Evolutionary conservation across 2,329 filamentous ascomycete species (phyloP), one percentile per base, ranked within the genome.

Genomic region (Elsinoe perseae): DNA sequence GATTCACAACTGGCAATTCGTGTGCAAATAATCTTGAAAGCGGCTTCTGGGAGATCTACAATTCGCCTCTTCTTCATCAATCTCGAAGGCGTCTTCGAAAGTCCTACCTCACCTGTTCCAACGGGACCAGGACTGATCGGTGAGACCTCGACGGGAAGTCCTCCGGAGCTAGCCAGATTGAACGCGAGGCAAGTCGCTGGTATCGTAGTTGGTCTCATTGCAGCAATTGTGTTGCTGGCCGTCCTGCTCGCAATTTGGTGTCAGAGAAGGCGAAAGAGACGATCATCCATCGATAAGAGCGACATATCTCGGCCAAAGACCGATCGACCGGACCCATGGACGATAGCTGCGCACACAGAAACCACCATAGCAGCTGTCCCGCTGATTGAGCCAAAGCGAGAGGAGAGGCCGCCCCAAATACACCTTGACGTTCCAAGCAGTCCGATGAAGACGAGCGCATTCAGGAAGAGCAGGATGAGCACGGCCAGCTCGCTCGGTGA

Each of bases 1-100:
- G 57, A 72, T 4, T 60, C 68, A 5, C 66, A 75, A 1, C 64
- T 70, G 32, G 68, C 69, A 7, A 66, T 76, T 18, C 64, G 68
- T 16, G 71, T 75, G 20, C 74, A 69, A 10, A 58, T 81, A 32
- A 75, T 68, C 8, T 76, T 74, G 16, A 70, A 63, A 20, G 69
- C 62, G 50, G 63, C 57, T 8, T 30, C 36, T 32, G 20, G 23
- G 4, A 23, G n/a, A 9, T 42, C 52, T 4, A 23, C 25, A 4
- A 21, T 20, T 14, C 21, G 20, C 55, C 63, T 65, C 2, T 77
- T 81, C 57, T 69, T 68, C 1, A 70, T 81, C 43, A 60, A 66
- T 14, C 57, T 75, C 36, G 60, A 64, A 21, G 57, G 54, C 2
- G 52, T 57, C 18, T 44, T 38, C 14, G 43, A 18, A 20, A n/a